Conservation (phyloP, 805 yeast species). For the Nakazawaea sp. region DNA sequence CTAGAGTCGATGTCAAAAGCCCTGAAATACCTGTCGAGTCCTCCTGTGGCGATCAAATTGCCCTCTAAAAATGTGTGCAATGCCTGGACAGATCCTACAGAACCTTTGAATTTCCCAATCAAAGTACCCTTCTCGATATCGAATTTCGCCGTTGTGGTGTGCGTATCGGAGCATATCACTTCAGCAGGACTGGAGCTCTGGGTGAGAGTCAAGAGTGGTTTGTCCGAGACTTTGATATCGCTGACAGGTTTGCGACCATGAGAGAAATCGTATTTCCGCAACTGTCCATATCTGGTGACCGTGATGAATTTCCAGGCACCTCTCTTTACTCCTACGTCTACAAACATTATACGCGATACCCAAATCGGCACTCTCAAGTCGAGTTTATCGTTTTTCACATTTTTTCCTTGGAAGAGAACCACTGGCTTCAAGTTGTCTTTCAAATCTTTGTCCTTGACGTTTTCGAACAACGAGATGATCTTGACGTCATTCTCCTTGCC, state of each 20-base stretch:
- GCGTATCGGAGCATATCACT: conserved; percentile 68
- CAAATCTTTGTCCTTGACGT: conserved; percentile 14
- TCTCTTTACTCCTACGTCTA: conserved; percentile 22
- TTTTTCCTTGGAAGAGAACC: conserved; percentile 62
- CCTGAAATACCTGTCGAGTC: conserved; percentile 81
- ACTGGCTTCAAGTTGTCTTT: conserved; percentile 18
- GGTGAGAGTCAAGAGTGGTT: conserved; percentile 40
- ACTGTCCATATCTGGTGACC: conserved; percentile 68
- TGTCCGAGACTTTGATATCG: conserved; percentile 47
- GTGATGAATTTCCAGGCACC: conserved; percentile 47
- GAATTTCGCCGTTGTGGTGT: conserved; percentile 53
- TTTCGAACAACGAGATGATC: conserved; percentile 32
- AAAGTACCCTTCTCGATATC: conserved; percentile 43
- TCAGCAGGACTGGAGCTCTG: conserved; percentile 30
- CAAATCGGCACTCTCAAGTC: conserved; percentile 81
- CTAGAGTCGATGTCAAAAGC: conserved; percentile 61
- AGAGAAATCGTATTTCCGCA: conserved; percentile 65
- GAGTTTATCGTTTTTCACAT: conserved; percentile 73
- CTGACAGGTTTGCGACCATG: conserved; percentile 62
- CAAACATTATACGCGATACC: conserved; percentile 52
- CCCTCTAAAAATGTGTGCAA: conserved; percentile 22
- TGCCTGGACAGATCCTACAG: conserved; percentile 63
- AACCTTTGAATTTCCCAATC: conserved; percentile 69
- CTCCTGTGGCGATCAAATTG: conserved; percentile 63
- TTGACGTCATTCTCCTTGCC: conserved; percentile 78